These are phyloP conservation scores for Exophiala oligosperma DNA, from an alignment of 2,329 filamentous ascomycete species.

Conservation along the genomic window DNA sequence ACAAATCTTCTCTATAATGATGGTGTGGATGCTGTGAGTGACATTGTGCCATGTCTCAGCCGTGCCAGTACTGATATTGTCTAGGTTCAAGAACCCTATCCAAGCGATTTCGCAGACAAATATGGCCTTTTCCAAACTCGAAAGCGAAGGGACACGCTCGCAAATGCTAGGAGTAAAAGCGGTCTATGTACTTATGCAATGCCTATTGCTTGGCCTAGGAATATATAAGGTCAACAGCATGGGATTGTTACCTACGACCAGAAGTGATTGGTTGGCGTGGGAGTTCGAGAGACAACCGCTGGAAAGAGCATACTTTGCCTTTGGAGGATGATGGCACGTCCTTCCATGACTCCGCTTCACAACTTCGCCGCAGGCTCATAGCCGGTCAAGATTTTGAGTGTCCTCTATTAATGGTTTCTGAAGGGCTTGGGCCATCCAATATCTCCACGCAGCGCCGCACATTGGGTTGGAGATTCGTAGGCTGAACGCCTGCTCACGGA, in stretches of 20 bases:
- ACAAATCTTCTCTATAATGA: constrained; percentile 99
- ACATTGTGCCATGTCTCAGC: neutral
- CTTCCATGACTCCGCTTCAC: neutral
- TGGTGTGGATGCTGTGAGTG: constrained; percentile 78
- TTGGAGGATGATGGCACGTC: constrained; percentile 15
- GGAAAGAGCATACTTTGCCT: constrained; percentile 64
- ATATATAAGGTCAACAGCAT: constrained; percentile 97
- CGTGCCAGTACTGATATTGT: constrained; percentile 7
- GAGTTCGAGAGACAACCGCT: constrained; percentile 71
- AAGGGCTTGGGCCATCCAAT: too few relatives aligned
- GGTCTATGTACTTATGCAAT: constrained; percentile 83
- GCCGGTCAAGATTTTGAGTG: too few relatives aligned
- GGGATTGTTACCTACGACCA: constrained; percentile 91
- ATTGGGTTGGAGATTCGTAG: too few relatives aligned
- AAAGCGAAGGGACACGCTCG: constrained; percentile 72
- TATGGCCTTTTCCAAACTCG: constrained; percentile 85
- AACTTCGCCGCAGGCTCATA: too few relatives aligned
- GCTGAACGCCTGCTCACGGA: too few relatives aligned
- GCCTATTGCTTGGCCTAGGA: constrained; percentile 78
- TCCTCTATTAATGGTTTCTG: too few relatives aligned
- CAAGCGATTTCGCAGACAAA: constrained; percentile 81
- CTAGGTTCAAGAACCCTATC: constrained; percentile 83
- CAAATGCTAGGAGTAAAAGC: constrained; percentile 81
- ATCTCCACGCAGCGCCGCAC: too few relatives aligned
- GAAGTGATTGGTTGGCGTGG: constrained; percentile 98